phyloP scores from a whole-genome alignment of 73 alveolate genomes.

The Chromera velia region DNA sequence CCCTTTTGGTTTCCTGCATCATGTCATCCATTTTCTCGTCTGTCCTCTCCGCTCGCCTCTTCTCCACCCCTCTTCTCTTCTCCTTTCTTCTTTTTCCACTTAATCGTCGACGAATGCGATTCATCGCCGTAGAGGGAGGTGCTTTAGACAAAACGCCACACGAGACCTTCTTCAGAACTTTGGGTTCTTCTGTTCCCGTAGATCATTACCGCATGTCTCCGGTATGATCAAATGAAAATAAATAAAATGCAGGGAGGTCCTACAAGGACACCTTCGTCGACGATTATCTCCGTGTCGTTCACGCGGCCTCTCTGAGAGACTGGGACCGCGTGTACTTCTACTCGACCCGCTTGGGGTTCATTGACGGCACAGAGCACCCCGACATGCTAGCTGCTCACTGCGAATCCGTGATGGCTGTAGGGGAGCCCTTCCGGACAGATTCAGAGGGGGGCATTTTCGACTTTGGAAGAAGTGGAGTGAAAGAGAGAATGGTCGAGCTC shows the following conservation, averaged over 20 bases:
- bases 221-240: too few relatives aligned
- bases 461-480: conserved; percentile 16
- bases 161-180: too few relatives aligned
- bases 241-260: not conserved
- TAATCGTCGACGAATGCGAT: too few relatives aligned
- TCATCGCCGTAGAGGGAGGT: too few relatives aligned
- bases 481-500: conserved; percentile 34
- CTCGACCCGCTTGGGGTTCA: conserved; percentile 41
- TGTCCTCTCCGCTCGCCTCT: too few relatives aligned
- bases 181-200: too few relatives aligned
- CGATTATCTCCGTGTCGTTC: conserved; percentile 47
- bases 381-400: conserved; percentile 58
- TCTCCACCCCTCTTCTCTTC: too few relatives aligned
- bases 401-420: conserved; percentile 48
- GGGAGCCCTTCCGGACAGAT: conserved; percentile 74
- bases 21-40: too few relatives aligned
- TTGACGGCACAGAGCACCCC: conserved; percentile 60
- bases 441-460: conserved; percentile 49
- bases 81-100: too few relatives aligned
- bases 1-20: too few relatives aligned
- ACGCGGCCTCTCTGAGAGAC: conserved; percentile 50
- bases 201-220: too few relatives aligned
- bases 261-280: conserved; percentile 47
- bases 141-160: too few relatives aligned
- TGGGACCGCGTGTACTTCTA: conserved; percentile 36